Base-by-base conservation (phyloP, 2,329 filamentous ascomycete genomes). In the Eurotiales sp. region DNA sequence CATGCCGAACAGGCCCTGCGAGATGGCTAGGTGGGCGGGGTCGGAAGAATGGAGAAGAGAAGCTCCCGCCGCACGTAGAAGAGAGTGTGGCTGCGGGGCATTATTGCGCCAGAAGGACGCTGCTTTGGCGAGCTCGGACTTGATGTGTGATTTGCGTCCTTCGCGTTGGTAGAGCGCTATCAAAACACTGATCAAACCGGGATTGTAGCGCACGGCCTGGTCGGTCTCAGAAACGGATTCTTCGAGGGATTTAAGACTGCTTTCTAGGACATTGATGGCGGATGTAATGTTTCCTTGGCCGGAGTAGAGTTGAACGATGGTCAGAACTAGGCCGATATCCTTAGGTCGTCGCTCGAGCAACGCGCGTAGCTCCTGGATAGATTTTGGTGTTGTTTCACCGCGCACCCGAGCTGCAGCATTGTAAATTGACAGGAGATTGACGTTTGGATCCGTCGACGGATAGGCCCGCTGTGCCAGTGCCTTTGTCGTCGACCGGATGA, bases 41-140 rank as follows among this genome's bases (percentile, higher is more conserved):
- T 85, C 81, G 6, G 85, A 81, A 0, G 89, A 95, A 58, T 86
- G 83, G 43, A 96, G 81, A 8, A 97, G 81, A 43, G 90, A 85
- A 37, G 86, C 79, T n/a, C 88, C 92, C 7, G 91, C 90, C 50
- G 90, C 88, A 52, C 85, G 84, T 46, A 95, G 77, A 5, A 97
- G 80, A 0, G 87, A 81, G 22, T 50, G 47, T 36, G 77, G 75
- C 30, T 50, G 47, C 23, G 77, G 75, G n/a, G n/a, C n/a, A n/a
- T n/a, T n/a, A n/a, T n/a, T n/a, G 48, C 83, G 81, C 91, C 93
- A 97, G 72, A 95, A 85, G 12, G 79, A 76, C 10, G 90, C 89
- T 15, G 92, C 90, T 67, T 86, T 88, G 53, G 84, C 82, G 15
- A 97, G 77, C 63, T 93, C 88, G 6, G 75, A 71, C 56, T 87